Evolutionary conservation across 768 basidiomycete species (phyloP), one percentile per base, ranked within the genome.

Genomic region (Phylloporus rhodoxanthus): DNA sequence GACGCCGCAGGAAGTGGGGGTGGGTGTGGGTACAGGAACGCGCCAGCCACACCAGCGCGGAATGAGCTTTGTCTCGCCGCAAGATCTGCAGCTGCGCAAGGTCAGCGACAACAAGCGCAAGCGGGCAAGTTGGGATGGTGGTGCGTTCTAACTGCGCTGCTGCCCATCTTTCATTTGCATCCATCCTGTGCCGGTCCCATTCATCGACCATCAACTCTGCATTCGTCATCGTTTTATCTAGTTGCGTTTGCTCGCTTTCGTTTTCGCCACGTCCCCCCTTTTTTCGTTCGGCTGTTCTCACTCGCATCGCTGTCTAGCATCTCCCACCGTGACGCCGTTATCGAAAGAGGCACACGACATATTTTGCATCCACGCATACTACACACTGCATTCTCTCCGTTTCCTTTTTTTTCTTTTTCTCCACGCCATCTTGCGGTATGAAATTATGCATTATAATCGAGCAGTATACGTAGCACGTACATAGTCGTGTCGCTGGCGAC

Each of bases 71-170:
- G 75, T 79, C 38, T 76, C 75, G 14, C 78, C 78, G 26, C 73
- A 79, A 51, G 78, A 80, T 52, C 59, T 80, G 45, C 63, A 78
- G 46, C 46, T 79, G 53, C 72, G 72, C 63, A 73, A 70, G 57
- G 69, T 65, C 8, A 74, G 51, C 48, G 78, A 80, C 46, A 76
- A 79, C 55, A 80, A 80, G 62, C 70, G 78, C 51, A 80, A 80
- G 68, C 69, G 78, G 52, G 75, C 76, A 32, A 80, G 79, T 54
- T 80, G 78, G 78, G 78, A 80, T 53, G 79, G 78, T 13, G 68
- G 68, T 17, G 62, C 60, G 17, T 68, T 67, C 30, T 71, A 43
- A 52, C 11, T 7, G 11, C 29, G 29, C 23, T 26, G 13, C 25
- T 47, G 15, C 26, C 15, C 13, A 26, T 43, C 21, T 29, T 36